Conservation (phyloP, 768 basidiomycete species). For the Pulveroboletus sp. region DNA sequence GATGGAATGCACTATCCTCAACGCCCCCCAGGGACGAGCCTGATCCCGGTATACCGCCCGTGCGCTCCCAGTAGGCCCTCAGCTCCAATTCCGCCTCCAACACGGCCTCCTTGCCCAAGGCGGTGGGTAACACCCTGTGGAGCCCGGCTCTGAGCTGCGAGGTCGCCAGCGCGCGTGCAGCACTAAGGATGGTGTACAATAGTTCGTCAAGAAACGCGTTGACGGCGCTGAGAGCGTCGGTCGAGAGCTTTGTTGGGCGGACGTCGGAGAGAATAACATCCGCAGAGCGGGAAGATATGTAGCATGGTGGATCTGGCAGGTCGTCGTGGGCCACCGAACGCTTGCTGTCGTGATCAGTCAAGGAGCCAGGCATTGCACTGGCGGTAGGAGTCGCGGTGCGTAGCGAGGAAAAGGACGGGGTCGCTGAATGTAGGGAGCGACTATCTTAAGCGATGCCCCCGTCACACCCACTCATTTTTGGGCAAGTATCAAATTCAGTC, state of each 20-base stretch:
- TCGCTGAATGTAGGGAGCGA: conserved; percentile 4
- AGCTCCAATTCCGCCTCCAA: conserved; percentile 92
- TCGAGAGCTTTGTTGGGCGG: conserved; percentile 81
- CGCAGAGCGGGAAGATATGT: conserved; percentile 79
- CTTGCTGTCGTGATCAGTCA: conserved; percentile 34
- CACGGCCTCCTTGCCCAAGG: conserved; percentile 86
- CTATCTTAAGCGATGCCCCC: conserved; percentile 17
- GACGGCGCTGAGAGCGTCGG: conserved; percentile 71
- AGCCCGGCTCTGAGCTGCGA: conserved; percentile 70
- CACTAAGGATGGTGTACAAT: conserved; percentile 63
- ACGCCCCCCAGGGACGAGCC: conserved; percentile 27
- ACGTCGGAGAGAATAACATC: conserved; percentile 91
- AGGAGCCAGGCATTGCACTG: conserved; percentile 42
- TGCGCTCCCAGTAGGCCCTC: conserved; percentile 83
- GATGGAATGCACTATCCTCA: conserved; percentile 59
- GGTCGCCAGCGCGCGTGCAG: conserved; percentile 64
- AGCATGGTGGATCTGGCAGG: conserved; percentile 50
- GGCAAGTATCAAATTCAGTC: conserved; percentile 1
- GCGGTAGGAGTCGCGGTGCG: background rate
- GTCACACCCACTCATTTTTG: conserved; percentile 11
- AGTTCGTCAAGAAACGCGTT: conserved; percentile 85
- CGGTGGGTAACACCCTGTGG: conserved; percentile 67
- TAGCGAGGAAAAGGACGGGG: conserved; percentile 11
- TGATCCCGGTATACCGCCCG: conserved; percentile 34
- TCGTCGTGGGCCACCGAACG: conserved; percentile 10